Percentiles rank a stretch among this genome's conserved stretches.
Evolutionary conservation across 1,139 yeast genomes (phyloP).

Genomic region (Blastobotrys capitulatus): DNA sequence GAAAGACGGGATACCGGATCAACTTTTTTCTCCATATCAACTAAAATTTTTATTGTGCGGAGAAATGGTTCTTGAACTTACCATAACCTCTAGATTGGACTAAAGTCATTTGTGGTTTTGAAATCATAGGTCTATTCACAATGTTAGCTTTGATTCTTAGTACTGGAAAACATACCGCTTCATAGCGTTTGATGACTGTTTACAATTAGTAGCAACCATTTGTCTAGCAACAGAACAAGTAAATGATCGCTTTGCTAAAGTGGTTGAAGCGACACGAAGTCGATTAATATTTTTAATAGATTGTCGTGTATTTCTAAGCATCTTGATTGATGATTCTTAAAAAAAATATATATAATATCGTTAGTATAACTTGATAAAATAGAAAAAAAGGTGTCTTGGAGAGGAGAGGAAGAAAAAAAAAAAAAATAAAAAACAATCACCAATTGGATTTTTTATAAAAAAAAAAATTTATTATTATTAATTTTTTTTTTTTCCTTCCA

Average conservation of each 20-base stretch:
- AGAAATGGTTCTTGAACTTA: slow-evolving; percentile 3
- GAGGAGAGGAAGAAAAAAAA: not conserved
- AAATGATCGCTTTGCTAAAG: slow-evolving; percentile 7
- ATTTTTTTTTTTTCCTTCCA: not conserved
- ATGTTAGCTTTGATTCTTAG: not conserved
- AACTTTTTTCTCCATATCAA: not conserved
- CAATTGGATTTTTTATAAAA: not conserved
- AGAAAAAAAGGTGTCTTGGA: not conserved
- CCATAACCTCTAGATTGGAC: slow-evolving; percentile 9
- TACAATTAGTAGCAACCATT: not conserved
- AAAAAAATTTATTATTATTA: too few relatives aligned
- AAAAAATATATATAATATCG: too few relatives aligned
- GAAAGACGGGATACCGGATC: too few relatives aligned
- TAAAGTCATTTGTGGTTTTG: slow-evolving; percentile 2
- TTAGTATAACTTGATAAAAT: not conserved
- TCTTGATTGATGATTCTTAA: not conserved
- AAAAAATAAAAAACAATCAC: not conserved
- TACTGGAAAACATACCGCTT: slow-evolving; percentile 3
- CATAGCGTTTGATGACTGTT: slow-evolving; percentile 1
- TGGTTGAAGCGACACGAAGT: slow-evolving; percentile 4
- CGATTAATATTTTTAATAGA: slow-evolving; percentile 5
- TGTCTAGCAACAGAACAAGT: slow-evolving; percentile 4
- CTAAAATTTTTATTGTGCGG: not conserved
- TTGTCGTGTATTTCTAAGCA: slow-evolving; percentile 10
- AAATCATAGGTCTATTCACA: slow-evolving; percentile 9